Evolutionary conservation across 2,329 filamentous ascomycete genomes (phyloP).

Genomic region (Fusarium heterosporum): DNA sequence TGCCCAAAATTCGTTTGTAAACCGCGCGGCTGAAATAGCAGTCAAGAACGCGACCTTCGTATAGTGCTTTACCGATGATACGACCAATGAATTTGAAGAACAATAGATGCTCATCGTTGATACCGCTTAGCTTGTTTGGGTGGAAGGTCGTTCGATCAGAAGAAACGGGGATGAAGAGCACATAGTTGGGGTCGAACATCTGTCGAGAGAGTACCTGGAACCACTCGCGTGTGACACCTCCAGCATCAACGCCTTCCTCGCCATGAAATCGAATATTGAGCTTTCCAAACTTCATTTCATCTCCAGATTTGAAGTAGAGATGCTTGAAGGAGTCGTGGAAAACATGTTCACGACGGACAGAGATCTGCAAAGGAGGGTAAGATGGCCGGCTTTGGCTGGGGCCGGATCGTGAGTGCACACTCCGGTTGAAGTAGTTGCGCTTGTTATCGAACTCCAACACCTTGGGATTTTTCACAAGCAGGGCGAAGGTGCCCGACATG

Average conservation of each 20-base stretch:
- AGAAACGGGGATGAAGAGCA: constrained; percentile 94
- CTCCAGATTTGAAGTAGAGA: constrained; percentile 95
- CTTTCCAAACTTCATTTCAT: constrained; percentile 99
- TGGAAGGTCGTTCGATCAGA: constrained; percentile 99
- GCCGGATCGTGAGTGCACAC: constrained; percentile 79
- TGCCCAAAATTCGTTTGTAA: constrained; percentile 96
- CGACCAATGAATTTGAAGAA: constrained; percentile 99
- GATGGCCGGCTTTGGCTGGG: constrained; percentile 76
- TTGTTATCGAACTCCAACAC: constrained; percentile 99
- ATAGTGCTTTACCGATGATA: constrained; percentile 97
- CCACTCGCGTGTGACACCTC: constrained; percentile 98
- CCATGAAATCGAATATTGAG: constrained; percentile 97
- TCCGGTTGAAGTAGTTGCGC: constrained; percentile 97
- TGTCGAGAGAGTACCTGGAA: constrained; percentile 97
- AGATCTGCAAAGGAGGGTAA: constrained; percentile 81
- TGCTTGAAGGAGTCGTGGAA: constrained; percentile 99
- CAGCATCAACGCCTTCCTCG: constrained; percentile 97
- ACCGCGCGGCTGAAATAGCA: constrained; percentile 99
- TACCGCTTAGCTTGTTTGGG: constrained; percentile 90
- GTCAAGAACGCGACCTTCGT: constrained; percentile 94
- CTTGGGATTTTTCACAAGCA: constrained; percentile 98
- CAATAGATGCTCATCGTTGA: constrained; percentile 95
- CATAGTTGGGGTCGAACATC: constrained; percentile 99
- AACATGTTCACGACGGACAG: constrained; percentile 91
- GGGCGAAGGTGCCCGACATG: constrained; percentile 97